phyloP scores from a whole-genome alignment of 148 eudicot genomes.

The Silene uniflora region DNA sequence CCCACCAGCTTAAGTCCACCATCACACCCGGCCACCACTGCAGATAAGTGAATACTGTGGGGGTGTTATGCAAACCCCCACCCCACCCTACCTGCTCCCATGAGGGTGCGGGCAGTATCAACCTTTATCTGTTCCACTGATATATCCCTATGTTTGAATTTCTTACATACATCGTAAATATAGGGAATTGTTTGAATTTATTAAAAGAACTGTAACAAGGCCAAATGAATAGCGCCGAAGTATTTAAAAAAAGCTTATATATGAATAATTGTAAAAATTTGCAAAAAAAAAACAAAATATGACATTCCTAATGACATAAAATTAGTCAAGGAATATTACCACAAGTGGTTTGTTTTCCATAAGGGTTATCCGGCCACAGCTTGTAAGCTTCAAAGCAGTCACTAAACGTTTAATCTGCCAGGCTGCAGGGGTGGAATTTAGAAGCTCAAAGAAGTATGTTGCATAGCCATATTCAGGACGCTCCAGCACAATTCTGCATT shows the following conservation, averaged over 20 bases:
- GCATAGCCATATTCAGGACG: constrained; percentile 99
- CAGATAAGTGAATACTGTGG: no score
- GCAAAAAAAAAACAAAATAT: background rate
- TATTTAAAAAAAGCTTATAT: no score
- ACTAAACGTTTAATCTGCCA: constrained; percentile 96
- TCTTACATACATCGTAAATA: background rate
- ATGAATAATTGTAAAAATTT: background rate
- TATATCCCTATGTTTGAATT: no score
- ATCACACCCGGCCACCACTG: no score
- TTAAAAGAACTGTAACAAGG: no score
- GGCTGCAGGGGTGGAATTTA: constrained; percentile 48
- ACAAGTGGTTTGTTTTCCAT: constrained; percentile 72
- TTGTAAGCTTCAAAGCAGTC: constrained; percentile 83
- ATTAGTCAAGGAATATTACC: constrained; percentile 40
- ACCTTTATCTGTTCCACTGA: no score
- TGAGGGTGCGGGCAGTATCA: no score
- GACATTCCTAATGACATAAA: background rate
- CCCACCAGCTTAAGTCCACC: no score
- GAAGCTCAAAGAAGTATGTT: constrained; percentile 88
- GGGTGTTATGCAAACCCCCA: no score
- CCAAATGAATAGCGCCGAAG: no score
- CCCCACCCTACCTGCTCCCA: no score
- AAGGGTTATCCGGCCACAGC: constrained; percentile 65
- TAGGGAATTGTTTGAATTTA: background rate
- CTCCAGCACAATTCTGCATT: constrained; percentile 89